Evolutionary conservation across 331 rosid genomes (phyloP).

Genomic region (Acacia concinna): DNA sequence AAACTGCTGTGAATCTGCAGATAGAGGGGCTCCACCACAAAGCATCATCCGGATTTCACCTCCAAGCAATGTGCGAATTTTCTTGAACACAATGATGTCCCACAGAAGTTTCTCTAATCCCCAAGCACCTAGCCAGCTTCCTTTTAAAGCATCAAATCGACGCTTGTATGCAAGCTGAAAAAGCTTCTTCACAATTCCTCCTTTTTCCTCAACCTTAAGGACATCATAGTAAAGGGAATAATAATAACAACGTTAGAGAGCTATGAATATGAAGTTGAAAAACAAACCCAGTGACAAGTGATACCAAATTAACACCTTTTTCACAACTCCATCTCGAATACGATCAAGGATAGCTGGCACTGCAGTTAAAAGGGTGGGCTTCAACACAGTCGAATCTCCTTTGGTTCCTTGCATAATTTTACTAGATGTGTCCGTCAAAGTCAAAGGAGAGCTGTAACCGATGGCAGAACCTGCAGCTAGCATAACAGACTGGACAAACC

Average conservation of each 20-base stretch:
- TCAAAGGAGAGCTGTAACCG: slow-evolving; percentile 78
- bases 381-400: slow-evolving; percentile 73
- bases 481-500: slow-evolving; percentile 76
- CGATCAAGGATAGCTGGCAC: slow-evolving; percentile 95
- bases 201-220: slow-evolving; percentile 70
- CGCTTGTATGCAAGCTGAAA: slow-evolving; percentile 66
- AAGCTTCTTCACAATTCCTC: slow-evolving; percentile 64
- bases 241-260: not conserved
- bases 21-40: slow-evolving; percentile 95
- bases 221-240: slow-evolving; percentile 21
- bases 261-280: not conserved
- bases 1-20: slow-evolving; percentile 78
- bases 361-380: slow-evolving; percentile 80
- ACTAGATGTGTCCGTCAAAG: slow-evolving; percentile 80
- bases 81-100: slow-evolving; percentile 65
- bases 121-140: slow-evolving; percentile 99
- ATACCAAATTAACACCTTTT: slow-evolving; percentile 55
- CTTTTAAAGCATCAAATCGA: slow-evolving; percentile 68
- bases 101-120: slow-evolving; percentile 76
- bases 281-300: not conserved
- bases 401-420: slow-evolving; percentile 89
- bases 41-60: slow-evolving; percentile 73
- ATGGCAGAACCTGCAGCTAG: slow-evolving; percentile 67
- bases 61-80: slow-evolving; percentile 65
- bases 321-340: slow-evolving; percentile 78